Evolutionary conservation across 768 basidiomycete genomes (phyloP), one percentile per base, ranked within the genome.

Genomic region (Punctularia strigosozonata): DNA sequence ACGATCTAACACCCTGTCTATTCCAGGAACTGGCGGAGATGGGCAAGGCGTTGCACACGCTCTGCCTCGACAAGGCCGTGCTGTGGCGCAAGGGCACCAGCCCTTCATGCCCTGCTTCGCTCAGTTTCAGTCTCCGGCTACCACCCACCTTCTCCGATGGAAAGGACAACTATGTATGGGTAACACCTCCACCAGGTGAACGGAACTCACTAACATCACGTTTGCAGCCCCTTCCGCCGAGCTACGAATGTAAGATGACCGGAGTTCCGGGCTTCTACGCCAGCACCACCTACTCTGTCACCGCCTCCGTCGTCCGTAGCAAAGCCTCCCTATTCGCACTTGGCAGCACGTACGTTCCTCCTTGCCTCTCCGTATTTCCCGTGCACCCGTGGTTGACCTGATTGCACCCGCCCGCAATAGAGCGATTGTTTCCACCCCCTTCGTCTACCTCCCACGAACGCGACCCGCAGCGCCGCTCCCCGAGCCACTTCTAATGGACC

Each of bases 251-350:
- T 13, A 78, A 77, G 44, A 59, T 86, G 14, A 68, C 72, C 10
- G 82, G 82, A 3, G 54, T 85, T 6, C 83, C 83, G 8, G 83
- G 83, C 1, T 84, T 86, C 50, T 61, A 64, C 13, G 80, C 82
- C 12, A 68, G 56, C 5, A 73, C 81, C 38, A 69, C 71, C 19
- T 86, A 85, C 50, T 64, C 63, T 20, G 65, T 84, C 7, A 68
- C 61, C 38, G 75, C 66, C 1, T 57, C 64, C 20, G 65, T 75
- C 19, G 58, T 64, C 43, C 75, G 73, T 47, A 68, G 66, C 28
- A 81, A 73, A 50, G 66, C 71, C 12, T 63, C 67, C 30, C 46
- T 75, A 25, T 61, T 81, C 20, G 66, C 72, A 38, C 59, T 69
- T 14, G 73, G 69, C 31, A 61, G 65, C 30, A 68, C 63, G 79